These are phyloP conservation scores for Fusarium tupiense DNA, from an alignment of 2,329 filamentous ascomycete species.

Conservation along the genomic window DNA sequence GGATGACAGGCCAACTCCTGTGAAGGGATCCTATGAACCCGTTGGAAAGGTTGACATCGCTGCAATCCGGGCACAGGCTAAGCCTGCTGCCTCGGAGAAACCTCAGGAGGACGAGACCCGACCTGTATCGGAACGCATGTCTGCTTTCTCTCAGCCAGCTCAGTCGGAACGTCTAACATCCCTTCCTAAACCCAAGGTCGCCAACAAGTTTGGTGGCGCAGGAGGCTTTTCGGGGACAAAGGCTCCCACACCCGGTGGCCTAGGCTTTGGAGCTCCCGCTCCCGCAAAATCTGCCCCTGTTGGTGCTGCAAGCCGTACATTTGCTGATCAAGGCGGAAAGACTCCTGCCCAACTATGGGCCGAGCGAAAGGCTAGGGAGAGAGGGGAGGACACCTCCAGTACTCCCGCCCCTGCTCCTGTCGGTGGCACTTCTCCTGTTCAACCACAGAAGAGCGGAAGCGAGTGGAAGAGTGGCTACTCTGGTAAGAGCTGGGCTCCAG, in stretches of 20 bases:
- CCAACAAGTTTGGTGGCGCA: constrained; percentile 83
- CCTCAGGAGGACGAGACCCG: constrained; percentile 56
- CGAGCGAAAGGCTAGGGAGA: constrained; percentile 90
- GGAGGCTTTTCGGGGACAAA: constrained; percentile 87
- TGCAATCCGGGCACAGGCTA: constrained; percentile 86
- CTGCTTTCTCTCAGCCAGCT: constrained; percentile 70
- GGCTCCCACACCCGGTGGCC: constrained; percentile 78
- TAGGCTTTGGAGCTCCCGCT: constrained; percentile 69
- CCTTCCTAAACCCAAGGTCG: constrained; percentile 93
- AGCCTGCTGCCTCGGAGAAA: constrained; percentile 57
- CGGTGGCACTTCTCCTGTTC: constrained; percentile 61
- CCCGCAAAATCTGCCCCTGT: constrained; percentile 68
- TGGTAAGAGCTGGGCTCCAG: constrained; percentile 89
- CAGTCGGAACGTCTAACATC: constrained; percentile 84
- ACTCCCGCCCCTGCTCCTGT: constrained; percentile 51
- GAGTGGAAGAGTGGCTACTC: constrained; percentile 91
- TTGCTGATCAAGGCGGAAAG: constrained; percentile 94
- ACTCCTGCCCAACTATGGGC: constrained; percentile 97
- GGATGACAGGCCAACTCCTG: constrained; percentile 83
- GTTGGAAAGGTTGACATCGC: constrained; percentile 97
- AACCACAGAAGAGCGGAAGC: constrained; percentile 76
- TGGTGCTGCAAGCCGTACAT: constrained; percentile 87
- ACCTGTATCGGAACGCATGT: constrained; percentile 78
- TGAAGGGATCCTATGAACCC: constrained; percentile 95
- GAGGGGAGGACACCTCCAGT: constrained; percentile 59